phyloP scores from a whole-genome alignment of 768 basidiomycete species.

The Mycena alexandri region DNA sequence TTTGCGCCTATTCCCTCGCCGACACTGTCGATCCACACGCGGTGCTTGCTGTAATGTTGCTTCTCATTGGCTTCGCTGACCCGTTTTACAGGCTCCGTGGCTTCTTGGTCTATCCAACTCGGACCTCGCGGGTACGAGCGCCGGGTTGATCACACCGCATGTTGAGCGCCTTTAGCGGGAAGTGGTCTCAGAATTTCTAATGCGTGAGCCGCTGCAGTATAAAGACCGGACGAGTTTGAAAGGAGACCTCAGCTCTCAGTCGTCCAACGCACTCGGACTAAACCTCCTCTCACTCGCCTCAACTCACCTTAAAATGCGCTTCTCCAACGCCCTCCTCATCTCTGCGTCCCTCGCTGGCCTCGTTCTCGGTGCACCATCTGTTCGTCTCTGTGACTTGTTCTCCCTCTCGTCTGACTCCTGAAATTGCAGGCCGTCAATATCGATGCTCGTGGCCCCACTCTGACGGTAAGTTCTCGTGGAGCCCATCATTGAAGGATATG shows the following conservation, averaged over 20 bases:
- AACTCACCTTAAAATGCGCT: neutral
- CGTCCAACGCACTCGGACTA: slow-evolving; percentile 4
- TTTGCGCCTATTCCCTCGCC: too few relatives aligned
- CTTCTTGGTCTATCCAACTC: slow-evolving; percentile 2
- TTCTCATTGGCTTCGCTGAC: neutral
- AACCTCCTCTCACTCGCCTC: neutral
- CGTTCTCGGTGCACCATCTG: too few relatives aligned
- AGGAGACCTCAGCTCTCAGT: neutral
- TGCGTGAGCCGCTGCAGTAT: neutral
- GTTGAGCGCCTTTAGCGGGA: neutral
- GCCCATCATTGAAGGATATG: too few relatives aligned
- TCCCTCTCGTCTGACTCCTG: too few relatives aligned
- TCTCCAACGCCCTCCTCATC: slow-evolving; percentile 13
- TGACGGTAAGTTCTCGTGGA: too few relatives aligned
- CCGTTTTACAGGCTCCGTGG: neutral
- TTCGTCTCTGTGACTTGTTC: too few relatives aligned
- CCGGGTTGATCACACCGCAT: too few relatives aligned
- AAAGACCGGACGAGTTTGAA: neutral
- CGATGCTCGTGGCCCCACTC: too few relatives aligned
- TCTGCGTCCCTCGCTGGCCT: neutral
- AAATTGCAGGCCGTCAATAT: too few relatives aligned
- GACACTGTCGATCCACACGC: neutral
- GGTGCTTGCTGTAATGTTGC: slow-evolving; percentile 2
- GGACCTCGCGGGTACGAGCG: too few relatives aligned
- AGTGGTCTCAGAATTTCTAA: neutral